A percentile compares a stretch with the other conserved stretches of the same genome.
Conservation (phyloP, 371 early-diverging fungal genomes). For the Mucor plumbeus region DNA sequence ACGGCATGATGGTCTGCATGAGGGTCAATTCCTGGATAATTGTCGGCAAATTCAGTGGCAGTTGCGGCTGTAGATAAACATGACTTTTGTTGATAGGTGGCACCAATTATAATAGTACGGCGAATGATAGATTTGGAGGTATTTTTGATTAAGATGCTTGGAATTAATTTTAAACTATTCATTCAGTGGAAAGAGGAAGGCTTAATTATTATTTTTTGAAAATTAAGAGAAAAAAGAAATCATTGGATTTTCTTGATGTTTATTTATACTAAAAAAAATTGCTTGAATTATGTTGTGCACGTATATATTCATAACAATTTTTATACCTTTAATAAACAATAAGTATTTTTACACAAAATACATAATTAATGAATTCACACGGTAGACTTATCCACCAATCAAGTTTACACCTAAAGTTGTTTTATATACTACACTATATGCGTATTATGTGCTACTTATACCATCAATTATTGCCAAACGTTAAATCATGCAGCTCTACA, state of each 20-base stretch:
- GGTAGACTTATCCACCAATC: not conserved
- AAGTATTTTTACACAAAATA: not conserved
- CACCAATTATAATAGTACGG: not conserved
- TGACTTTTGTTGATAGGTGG: slow-evolving; percentile 1
- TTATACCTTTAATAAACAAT: slow-evolving; percentile 13
- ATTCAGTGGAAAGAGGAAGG: not conserved
- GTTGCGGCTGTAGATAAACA: slow-evolving; percentile 18
- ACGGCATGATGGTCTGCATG: slow-evolving; percentile 79
- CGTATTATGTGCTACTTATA: not conserved
- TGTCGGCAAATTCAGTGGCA: slow-evolving; percentile 4
- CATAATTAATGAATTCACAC: slow-evolving; percentile 8
- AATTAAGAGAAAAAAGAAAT: not conserved
- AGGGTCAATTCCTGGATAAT: slow-evolving; percentile 1
- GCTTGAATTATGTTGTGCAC: not conserved
- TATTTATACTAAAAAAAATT: slow-evolving; percentile 8
- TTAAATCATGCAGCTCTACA: too few relatives aligned
- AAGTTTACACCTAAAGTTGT: not conserved
- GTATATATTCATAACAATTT: not conserved
- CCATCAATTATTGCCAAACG: too few relatives aligned
- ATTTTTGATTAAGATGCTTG: slow-evolving; percentile 5
- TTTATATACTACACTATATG: not conserved
- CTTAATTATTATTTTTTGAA: not conserved
- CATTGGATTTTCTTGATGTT: not conserved
- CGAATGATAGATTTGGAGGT: not conserved
- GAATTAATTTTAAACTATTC: slow-evolving; percentile 3